phyloP scores from a whole-genome alignment of 306 rosid species.

The Quercus gilva region DNA sequence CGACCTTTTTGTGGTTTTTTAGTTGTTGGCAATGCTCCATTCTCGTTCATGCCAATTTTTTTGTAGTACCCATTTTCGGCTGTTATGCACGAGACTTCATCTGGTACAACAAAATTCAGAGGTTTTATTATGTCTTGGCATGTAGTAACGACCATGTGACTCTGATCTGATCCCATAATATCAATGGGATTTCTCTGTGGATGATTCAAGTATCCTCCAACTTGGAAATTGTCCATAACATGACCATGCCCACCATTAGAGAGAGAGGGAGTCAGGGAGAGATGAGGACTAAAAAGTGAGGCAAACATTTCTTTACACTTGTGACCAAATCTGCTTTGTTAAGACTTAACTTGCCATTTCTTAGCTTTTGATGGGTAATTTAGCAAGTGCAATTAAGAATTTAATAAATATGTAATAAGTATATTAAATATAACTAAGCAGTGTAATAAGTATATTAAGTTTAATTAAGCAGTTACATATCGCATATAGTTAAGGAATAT shows the following conservation, averaged over 20 bases:
- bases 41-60: constrained; percentile 37
- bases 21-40: constrained; percentile 25
- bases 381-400: constrained; percentile 30
- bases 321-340: not conserved
- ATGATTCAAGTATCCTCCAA: constrained; percentile 40
- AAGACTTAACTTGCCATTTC: not conserved
- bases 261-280: constrained; percentile 12
- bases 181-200: constrained; percentile 41
- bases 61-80: constrained; percentile 41
- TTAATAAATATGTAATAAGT: constrained; percentile 20
- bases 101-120: constrained; percentile 51
- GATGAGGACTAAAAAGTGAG: constrained; percentile 14
- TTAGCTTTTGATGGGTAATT: constrained; percentile 17
- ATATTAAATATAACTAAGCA: not conserved
- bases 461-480: constrained; percentile 29
- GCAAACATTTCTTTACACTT: not conserved
- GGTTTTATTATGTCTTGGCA: constrained; percentile 41
- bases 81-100: constrained; percentile 64
- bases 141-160: constrained; percentile 21
- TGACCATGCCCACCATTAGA: constrained; percentile 39
- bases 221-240: constrained; percentile 57
- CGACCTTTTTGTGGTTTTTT: constrained; percentile 45
- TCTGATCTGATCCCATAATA: constrained; percentile 32
- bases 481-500: not conserved
- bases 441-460: too few relatives aligned